A percentile compares a stretch with the other conserved stretches of the same genome.
These are phyloP conservation scores for Zygosaccharomyces sapae DNA, from an alignment of 1,139 yeast genomes.

Conservation along the genomic window DNA sequence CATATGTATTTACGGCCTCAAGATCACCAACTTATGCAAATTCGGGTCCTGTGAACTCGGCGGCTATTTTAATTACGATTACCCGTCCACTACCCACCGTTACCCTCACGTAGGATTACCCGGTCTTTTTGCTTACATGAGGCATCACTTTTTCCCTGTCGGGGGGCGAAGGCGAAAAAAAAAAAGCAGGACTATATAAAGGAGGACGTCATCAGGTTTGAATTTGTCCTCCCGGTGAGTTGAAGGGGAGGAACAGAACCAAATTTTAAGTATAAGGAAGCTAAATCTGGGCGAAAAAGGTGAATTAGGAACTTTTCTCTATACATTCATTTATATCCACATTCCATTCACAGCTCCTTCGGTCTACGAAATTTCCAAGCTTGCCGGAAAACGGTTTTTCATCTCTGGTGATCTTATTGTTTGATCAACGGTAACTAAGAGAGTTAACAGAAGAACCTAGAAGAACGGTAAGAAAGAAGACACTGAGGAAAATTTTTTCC, in stretches of 20 bases:
- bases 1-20: too few species aligned
- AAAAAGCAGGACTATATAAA: constrained; percentile 3
- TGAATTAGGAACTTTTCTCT: background rate
- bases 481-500: background rate
- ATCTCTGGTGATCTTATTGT: background rate
- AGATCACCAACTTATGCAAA: too few species aligned
- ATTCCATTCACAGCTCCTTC: background rate
- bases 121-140: constrained; percentile 3
- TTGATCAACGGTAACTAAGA: background rate
- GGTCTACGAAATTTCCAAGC: background rate
- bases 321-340: background rate
- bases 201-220: constrained; percentile 1
- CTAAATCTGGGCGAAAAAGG: background rate
- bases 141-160: constrained; percentile 1
- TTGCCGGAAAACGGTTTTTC: background rate
- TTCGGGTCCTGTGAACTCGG: too few species aligned
- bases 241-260: background rate
- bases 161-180: constrained; percentile 1
- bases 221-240: background rate
- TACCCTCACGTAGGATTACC: background rate
- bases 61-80: too few species aligned
- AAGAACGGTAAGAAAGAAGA: too few species aligned
- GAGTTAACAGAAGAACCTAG: too few species aligned
- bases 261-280: background rate
- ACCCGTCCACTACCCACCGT: too few species aligned